Conservation (phyloP, 2,329 filamentous ascomycete genomes). For the Penicillium sp. region DNA sequence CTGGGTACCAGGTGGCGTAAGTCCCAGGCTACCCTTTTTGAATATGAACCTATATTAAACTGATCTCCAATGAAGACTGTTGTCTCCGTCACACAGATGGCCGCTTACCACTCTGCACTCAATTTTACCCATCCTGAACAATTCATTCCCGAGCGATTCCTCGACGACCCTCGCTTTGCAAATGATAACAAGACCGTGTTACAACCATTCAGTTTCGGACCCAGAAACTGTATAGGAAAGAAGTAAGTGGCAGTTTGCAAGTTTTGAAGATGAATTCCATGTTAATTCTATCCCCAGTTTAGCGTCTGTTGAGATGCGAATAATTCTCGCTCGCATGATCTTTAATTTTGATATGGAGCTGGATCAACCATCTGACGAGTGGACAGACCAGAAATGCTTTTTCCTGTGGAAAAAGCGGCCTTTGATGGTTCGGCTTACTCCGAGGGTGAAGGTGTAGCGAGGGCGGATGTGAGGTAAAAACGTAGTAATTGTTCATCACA, state of each 20-base stretch:
- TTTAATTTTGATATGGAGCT: conserved; percentile 17
- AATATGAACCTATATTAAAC: no score
- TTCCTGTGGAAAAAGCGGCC: conserved; percentile 10
- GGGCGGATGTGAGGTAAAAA: not conserved
- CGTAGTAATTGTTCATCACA: no score
- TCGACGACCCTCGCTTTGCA: conserved; percentile 28
- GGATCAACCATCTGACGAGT: conserved; percentile 6
- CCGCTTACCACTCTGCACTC: conserved; percentile 35
- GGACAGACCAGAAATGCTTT: conserved; percentile 9
- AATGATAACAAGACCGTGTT: conserved; percentile 44
- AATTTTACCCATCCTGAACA: conserved; percentile 13
- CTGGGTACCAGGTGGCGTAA: conserved; percentile 21
- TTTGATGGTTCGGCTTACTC: conserved; percentile 11
- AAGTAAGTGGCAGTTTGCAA: conserved; percentile 6
- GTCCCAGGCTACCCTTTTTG: not conserved
- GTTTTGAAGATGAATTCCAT: not conserved
- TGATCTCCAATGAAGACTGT: conserved; percentile 30
- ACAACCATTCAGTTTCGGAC: conserved; percentile 49
- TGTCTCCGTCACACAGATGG: conserved; percentile 44
- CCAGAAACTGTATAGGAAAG: conserved; percentile 47
- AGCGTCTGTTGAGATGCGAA: conserved; percentile 17
- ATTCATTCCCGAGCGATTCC: conserved; percentile 20
- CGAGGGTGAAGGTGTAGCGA: not conserved
- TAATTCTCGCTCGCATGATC: conserved; percentile 14
- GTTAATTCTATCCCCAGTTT: conserved; percentile 2